These are phyloP conservation scores for Calonectria pauciramosa DNA, from an alignment of 2,329 filamentous ascomycete genomes.

Conservation along the genomic window DNA sequence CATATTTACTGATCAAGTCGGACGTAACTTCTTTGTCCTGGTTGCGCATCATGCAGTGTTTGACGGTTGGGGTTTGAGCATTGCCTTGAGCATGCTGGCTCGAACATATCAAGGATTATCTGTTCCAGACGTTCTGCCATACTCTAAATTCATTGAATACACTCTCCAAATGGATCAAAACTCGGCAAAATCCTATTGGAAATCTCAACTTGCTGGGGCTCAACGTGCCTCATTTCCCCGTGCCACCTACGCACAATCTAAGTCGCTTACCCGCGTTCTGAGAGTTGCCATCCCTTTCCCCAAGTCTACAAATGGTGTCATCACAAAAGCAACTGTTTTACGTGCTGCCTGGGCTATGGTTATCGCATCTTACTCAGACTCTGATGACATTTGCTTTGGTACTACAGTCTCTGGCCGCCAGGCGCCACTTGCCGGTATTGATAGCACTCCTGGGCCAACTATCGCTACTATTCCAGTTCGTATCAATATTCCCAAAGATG, in stretches of 20 bases:
- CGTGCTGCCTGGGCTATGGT: constrained; percentile 64
- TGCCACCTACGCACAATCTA: constrained; percentile 60
- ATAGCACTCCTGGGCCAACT: constrained; percentile 29
- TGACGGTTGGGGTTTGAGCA: neutral
- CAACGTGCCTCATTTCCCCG: constrained; percentile 55
- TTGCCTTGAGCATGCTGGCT: neutral
- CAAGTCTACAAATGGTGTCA: neutral
- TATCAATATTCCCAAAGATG: neutral
- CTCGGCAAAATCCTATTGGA: neutral
- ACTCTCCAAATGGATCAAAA: neutral
- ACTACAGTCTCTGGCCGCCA: constrained; percentile 58
- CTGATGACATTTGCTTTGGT: constrained; percentile 57
- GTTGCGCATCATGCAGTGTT: constrained; percentile 1
- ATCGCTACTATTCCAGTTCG: constrained; percentile 12
- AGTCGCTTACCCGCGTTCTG: constrained; percentile 60
- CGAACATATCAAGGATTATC: neutral
- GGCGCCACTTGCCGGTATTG: constrained; percentile 35
- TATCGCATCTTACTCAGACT: constrained; percentile 60
- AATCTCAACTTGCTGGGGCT: constrained; percentile 34
- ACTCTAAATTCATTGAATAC: constrained; percentile 1
- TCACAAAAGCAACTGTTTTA: constrained; percentile 32
- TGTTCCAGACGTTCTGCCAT: neutral
- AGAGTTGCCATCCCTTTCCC: neutral
- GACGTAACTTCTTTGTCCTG: neutral
- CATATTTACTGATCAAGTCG: neutral